Evolutionary conservation across 805 yeast genomes (phyloP), one percentile per base, ranked within the genome.

Genomic region (Debaryomyces hansenii): DNA sequence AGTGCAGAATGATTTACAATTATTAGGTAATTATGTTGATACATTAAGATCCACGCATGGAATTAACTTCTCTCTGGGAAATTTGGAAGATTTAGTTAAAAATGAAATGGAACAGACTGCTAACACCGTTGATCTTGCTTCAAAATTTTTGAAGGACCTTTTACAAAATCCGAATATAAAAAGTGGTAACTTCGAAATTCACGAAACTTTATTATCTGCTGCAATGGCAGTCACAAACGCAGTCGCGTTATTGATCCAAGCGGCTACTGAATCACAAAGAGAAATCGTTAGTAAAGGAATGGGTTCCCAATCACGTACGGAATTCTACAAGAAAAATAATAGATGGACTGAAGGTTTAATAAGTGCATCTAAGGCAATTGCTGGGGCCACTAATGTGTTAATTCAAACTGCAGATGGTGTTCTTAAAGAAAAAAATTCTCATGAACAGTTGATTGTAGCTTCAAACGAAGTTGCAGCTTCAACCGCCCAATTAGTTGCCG

Each of bases 281-380:
- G 96, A 90, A 65, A 89, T 90, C 59, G 92, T 85, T 5, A 77
- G 81, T 46, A 79, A 78, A 48, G 89, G 88, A 37, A 75, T 77
- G 48, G 92, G 92, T 3, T 64, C 82, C 0, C 81, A 77, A 40
- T 74, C 88, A 1, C 74, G 82, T 47, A 80, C 90, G 11, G 87
- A 86, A 38, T 90, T 85, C 63, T 90, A 90, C 68, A 87, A 85
- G 63, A 89, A 88, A 66, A 87, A 90, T 63, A 90, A 84, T 64
- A 78, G 92, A 57, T 90, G 97, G 97, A 88, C 96, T 0, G 96
- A 90, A 66, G 97, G 97, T 18, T 80, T 90, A 47, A 83, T 90
- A 27, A 86, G 95, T 49, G 96, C 96, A 14, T 89, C 96, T 1
- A 84, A 85, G 56, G 84, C 92, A 1, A 94, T 90, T 34, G 96